Percentiles rank a stretch among this genome's conserved stretches.
phyloP scores from a whole-genome alignment of 192 early-diverging fungal species.

The Dissophora ornata region DNA sequence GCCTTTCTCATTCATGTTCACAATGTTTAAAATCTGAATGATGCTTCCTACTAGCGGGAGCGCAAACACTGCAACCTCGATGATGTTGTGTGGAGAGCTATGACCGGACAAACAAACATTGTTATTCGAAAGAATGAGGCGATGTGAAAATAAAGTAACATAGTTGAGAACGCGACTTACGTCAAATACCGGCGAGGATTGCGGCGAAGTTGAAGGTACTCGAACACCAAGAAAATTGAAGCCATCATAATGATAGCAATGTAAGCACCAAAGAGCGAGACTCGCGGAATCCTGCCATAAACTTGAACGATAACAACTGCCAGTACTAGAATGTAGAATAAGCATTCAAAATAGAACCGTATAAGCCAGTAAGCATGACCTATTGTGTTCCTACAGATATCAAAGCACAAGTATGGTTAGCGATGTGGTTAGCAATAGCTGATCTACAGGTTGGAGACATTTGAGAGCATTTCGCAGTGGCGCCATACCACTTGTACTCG shows the following conservation, averaged over 20 bases:
- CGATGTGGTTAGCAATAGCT: too few species aligned
- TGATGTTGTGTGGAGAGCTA: neutral
- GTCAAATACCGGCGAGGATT: neutral
- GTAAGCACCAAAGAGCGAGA: conserved; percentile 6
- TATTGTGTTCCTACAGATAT: conserved; percentile 11
- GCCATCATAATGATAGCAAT: conserved; percentile 6
- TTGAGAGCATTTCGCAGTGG: neutral
- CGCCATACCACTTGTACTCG: conserved; percentile 8
- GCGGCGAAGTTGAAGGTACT: neutral
- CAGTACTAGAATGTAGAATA: conserved; percentile 8
- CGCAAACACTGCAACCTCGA: conserved; percentile 8
- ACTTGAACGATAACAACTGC: neutral
- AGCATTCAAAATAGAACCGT: conserved; percentile 3
- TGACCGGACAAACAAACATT: neutral
- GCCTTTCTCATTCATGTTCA: conserved; percentile 16
- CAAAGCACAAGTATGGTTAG: conserved; percentile 8
- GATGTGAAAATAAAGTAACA: neutral
- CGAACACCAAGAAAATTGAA: conserved; percentile 3
- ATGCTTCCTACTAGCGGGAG: conserved; percentile 10
- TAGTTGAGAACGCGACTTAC: neutral
- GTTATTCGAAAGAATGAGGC: neutral
- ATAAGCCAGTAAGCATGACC: conserved; percentile 13
- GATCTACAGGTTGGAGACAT: neutral
- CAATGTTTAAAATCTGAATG: conserved; percentile 9
- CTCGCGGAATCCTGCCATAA: conserved; percentile 4